Evolutionary conservation across 2,329 filamentous ascomycete genomes (phyloP).

Genomic region (Hysterium pulicare): DNA sequence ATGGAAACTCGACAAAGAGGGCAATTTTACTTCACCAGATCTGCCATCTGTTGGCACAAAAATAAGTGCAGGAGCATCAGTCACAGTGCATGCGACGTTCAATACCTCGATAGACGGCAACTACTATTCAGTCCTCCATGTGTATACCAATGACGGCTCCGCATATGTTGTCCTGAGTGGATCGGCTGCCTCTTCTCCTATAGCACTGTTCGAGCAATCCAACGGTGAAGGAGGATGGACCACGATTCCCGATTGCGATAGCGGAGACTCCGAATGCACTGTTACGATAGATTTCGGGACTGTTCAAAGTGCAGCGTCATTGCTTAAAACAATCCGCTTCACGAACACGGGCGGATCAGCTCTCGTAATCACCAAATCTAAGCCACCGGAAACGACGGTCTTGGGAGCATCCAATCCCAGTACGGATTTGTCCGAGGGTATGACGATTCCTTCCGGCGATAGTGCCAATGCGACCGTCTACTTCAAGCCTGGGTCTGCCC

Average conservation of each 20-base stretch:
- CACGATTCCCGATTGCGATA: background rate
- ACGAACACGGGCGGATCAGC: constrained; percentile 2
- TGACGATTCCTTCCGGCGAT: background rate
- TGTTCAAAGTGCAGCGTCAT: background rate
- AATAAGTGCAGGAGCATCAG: background rate
- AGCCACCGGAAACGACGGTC: background rate
- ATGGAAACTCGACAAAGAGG: background rate
- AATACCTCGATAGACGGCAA: background rate
- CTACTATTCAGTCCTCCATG: background rate
- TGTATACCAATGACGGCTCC: background rate
- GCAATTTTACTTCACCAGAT: background rate
- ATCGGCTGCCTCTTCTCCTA: background rate
- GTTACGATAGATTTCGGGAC: background rate
- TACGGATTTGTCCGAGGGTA: constrained; percentile 1
- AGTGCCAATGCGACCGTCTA: constrained; percentile 1
- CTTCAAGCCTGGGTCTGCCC: constrained; percentile 1
- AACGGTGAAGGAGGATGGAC: constrained; percentile 1
- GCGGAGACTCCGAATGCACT: background rate
- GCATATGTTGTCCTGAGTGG: constrained; percentile 1
- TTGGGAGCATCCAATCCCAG: background rate
- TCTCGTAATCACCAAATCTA: constrained; percentile 3
- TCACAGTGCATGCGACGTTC: constrained; percentile 1
- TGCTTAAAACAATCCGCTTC: constrained; percentile 1
- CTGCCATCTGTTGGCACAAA: background rate
- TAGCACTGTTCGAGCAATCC: background rate